Evolutionary conservation across 202 grass and related monocot species (phyloP).

Genomic region (Setaria italica): DNA sequence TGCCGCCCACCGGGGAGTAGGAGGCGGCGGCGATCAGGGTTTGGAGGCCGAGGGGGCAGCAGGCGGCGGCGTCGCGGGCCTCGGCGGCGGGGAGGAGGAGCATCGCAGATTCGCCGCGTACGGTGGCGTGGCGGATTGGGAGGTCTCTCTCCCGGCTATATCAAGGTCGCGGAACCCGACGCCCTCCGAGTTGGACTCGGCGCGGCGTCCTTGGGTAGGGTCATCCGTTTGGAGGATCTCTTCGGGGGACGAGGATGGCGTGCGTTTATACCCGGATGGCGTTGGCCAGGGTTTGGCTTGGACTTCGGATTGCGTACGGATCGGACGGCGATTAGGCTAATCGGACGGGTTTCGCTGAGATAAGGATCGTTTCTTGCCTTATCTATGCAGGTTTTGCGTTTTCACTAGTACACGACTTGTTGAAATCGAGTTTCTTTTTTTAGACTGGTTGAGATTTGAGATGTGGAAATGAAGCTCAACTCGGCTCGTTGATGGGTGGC

Average conservation of each 20-base stretch:
- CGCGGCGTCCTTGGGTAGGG: neutral
- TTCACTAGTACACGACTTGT: neutral
- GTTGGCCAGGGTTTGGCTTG: neutral
- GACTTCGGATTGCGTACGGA: neutral
- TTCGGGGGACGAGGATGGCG: neutral
- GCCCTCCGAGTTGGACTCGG: neutral
- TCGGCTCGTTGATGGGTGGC: neutral
- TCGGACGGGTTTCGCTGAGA: neutral
- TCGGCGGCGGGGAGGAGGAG: constrained; percentile 6
- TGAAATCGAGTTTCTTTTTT: neutral
- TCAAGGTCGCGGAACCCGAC: neutral
- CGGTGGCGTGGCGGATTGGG: neutral
- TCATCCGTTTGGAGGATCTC: too few species aligned
- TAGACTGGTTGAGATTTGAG: neutral
- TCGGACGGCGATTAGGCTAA: neutral
- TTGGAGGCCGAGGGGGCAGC: constrained; percentile 29
- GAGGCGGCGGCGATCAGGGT: neutral
- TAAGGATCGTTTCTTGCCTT: neutral
- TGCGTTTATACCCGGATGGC: neutral
- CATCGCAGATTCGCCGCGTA: constrained; percentile 32
- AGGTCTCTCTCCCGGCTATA: neutral
- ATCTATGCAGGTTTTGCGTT: neutral
- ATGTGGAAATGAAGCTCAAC: neutral
- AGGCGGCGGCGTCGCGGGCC: neutral
- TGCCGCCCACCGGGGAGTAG: neutral